Percentiles rank a stretch among this genome's conserved stretches.
Conservation (phyloP, 192 early-diverging fungal species). For the Coemansia sp. region DNA sequence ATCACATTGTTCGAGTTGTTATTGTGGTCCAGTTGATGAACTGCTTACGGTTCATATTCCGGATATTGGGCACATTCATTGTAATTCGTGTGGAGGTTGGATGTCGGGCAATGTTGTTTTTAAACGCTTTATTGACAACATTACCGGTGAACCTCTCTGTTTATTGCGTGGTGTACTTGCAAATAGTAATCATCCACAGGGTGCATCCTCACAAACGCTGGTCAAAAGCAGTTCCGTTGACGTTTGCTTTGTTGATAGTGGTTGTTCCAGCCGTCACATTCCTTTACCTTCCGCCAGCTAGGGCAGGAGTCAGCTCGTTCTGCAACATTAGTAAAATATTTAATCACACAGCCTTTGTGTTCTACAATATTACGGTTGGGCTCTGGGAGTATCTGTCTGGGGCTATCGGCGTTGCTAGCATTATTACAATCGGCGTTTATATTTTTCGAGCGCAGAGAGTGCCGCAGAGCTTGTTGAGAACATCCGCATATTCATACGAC, state of each 20-base stretch:
- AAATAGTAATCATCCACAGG: constrained; percentile 38
- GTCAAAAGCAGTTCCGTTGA: constrained; percentile 21
- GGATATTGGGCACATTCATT: constrained; percentile 10
- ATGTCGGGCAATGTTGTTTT: constrained; percentile 27
- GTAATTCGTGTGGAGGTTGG: constrained; percentile 14
- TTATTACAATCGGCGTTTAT: constrained; percentile 6
- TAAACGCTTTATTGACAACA: constrained; percentile 12
- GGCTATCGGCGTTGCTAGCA: constrained; percentile 29
- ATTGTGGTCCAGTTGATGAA: constrained; percentile 38
- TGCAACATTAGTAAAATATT: constrained; percentile 7
- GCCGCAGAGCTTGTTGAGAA: constrained; percentile 6
- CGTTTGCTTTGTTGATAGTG: constrained; percentile 7
- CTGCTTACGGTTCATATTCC: constrained; percentile 22
- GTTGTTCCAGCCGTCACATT: constrained; percentile 19
- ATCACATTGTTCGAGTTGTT: constrained; percentile 34
- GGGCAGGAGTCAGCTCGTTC: background rate
- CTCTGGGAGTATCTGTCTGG: constrained; percentile 37
- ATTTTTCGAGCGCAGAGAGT: constrained; percentile 22
- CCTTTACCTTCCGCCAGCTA: constrained; percentile 16
- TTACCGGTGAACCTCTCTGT: constrained; percentile 23
- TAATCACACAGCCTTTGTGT: constrained; percentile 12
- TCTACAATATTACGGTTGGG: constrained; percentile 1
- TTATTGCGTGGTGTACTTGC: constrained; percentile 43
- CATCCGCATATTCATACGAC: constrained; percentile 14
- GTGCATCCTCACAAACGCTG: constrained; percentile 25